Evolutionary conservation across 441 rosid genomes (phyloP).

Genomic region (Euphorbia celastroides): DNA sequence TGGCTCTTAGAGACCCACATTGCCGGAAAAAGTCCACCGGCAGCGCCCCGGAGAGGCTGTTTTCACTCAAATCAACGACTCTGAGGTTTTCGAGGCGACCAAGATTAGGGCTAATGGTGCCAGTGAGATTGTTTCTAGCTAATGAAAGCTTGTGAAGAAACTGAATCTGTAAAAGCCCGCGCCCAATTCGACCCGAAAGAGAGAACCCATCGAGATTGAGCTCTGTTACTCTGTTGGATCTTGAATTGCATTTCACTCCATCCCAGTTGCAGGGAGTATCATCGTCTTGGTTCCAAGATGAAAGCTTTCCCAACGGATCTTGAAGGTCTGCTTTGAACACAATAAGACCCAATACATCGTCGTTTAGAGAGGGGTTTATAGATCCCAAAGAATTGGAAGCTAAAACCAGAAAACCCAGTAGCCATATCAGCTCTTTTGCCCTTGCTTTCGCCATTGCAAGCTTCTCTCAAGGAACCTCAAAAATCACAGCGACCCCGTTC

Average conservation of each 20-base stretch:
- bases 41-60: conserved; percentile 58
- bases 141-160: conserved; percentile 69
- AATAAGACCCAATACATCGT: conserved; percentile 86
- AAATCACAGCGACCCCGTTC: conserved; percentile 8
- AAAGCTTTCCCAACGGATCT: conserved; percentile 66
- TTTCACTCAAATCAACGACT: conserved; percentile 59
- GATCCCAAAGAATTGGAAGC: conserved; percentile 42
- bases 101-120: conserved; percentile 49
- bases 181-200: conserved; percentile 80
- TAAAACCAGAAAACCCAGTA: conserved; percentile 32
- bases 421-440: conserved; percentile 21
- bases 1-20: conserved; percentile 63
- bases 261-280: conserved; percentile 80
- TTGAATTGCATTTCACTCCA: conserved; percentile 66
- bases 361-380: conserved; percentile 74
- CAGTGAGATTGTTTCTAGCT: conserved; percentile 73
- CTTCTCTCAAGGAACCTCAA: neutral
- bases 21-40: conserved; percentile 66
- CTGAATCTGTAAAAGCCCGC: conserved; percentile 68
- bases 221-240: conserved; percentile 58
- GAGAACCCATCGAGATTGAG: conserved; percentile 60
- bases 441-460: conserved; percentile 24
- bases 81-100: conserved; percentile 55
- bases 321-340: conserved; percentile 83
- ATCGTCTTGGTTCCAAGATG: conserved; percentile 79